Percentiles rank a stretch among this genome's conserved stretches.
phyloP scores from a whole-genome alignment of 78 protist genomes.

The Cyanophora paradoxa region DNA sequence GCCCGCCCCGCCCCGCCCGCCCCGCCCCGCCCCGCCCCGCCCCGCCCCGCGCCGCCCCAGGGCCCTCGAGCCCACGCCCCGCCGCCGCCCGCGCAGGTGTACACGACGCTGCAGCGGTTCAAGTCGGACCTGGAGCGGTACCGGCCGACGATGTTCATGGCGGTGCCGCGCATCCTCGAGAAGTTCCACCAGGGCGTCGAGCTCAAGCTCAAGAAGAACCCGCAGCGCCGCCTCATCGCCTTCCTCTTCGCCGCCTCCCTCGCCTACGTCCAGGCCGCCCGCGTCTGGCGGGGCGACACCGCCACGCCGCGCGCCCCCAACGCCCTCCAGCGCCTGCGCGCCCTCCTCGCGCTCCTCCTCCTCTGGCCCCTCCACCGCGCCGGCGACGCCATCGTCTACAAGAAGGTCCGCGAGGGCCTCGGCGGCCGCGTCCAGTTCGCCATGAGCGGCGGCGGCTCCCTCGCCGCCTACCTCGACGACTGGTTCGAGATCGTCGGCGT shows the following conservation, averaged over 20 bases:
- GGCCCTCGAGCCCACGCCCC: neutral
- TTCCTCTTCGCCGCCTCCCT: neutral
- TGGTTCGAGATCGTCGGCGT: neutral
- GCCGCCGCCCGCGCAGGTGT: neutral
- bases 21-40: neutral
- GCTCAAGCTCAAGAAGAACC: neutral
- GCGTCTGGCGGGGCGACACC: no score
- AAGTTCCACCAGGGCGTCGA: neutral
- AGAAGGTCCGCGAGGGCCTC: constrained; percentile 1
- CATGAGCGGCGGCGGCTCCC: neutral
- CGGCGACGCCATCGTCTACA: neutral
- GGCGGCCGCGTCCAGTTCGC: constrained; percentile 14
- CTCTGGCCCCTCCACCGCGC: neutral
- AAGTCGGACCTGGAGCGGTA: neutral
- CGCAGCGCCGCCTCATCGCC: neutral
- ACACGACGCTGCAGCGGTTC: no score
- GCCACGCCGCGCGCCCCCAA: neutral
- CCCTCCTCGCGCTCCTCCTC: neutral
- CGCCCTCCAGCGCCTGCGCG: neutral
- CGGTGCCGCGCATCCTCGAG: constrained; percentile 15
- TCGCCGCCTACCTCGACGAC: constrained; percentile 4
- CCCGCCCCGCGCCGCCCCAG: neutral
- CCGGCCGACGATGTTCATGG: constrained; percentile 2
- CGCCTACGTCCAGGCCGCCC: no score
- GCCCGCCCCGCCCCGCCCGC: neutral